phyloP scores from a whole-genome alignment of 2,329 filamentous ascomycete genomes.

The Claviceps purpurea region DNA sequence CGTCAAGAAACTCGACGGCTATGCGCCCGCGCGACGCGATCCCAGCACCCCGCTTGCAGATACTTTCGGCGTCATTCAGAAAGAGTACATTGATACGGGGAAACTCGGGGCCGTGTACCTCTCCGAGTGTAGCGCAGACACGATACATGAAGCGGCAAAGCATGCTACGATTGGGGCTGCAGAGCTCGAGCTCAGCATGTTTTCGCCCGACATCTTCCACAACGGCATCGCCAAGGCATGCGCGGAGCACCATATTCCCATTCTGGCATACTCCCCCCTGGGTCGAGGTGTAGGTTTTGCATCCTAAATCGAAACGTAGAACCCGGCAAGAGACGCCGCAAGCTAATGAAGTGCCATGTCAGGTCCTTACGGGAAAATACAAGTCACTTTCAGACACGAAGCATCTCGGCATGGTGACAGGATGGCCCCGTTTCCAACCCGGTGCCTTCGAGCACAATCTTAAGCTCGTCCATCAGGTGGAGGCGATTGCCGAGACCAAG shows the following conservation, averaged over 20 bases:
- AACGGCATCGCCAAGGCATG: conserved; percentile 43
- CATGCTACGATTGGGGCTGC: conserved; percentile 31
- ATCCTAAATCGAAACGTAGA: neutral
- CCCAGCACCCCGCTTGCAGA: conserved; percentile 28
- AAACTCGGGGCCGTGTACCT: conserved; percentile 37
- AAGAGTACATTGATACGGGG: conserved; percentile 37
- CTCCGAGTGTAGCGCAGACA: conserved; percentile 36
- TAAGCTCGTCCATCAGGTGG: conserved; percentile 43
- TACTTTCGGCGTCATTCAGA: conserved; percentile 16
- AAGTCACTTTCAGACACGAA: conserved; percentile 13
- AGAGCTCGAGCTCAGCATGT: conserved; percentile 42
- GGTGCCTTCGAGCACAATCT: conserved; percentile 53
- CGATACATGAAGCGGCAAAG: conserved; percentile 34
- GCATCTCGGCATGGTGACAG: conserved; percentile 9
- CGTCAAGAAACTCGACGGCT: conserved; percentile 47
- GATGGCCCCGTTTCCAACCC: conserved; percentile 46
- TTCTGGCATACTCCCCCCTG: conserved; percentile 49
- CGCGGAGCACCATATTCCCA: conserved; percentile 50
- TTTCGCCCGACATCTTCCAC: conserved; percentile 30
- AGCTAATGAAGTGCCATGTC: neutral
- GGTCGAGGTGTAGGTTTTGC: conserved; percentile 5
- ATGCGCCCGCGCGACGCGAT: conserved; percentile 45
- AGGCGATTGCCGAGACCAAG: conserved; percentile 45
- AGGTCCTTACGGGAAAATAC: conserved; percentile 19
- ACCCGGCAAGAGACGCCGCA: no score